Base-by-base conservation (phyloP, 1,284 basidiomycete species). In the Cryptococcus neoformans region DNA sequence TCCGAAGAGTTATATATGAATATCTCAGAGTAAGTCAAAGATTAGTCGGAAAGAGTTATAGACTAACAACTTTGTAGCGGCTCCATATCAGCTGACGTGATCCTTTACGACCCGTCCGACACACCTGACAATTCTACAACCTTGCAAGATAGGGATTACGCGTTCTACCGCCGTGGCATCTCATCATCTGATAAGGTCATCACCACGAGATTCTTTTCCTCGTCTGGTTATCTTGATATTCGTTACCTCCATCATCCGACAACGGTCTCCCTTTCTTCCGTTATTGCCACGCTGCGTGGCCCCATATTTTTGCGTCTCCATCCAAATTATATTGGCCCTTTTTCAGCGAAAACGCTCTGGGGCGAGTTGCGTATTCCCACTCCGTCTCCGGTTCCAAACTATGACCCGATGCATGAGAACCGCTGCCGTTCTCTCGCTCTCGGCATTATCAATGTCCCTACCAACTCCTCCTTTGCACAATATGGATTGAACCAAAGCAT, bases 301-400 rank as follows among this genome's bases (percentile, higher is more conserved):
- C 66, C 70, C 47, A 68, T 73, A 49, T 59, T 62, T 44, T 57
- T 76, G 6, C 47, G 63, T 1, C 57, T 77, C 54, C 66, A 74
- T 59, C 74, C 75, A 4, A 72, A 72, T 47, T 78, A 65, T 51
- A 63, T 77, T 44, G 77, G 77, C 2, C 66, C 72, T 4, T 77
- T 75, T 46, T 64, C 70, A 1, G 55, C 73, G 34, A 62, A 62
- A 45, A 70, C 68, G 45, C 41, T 63, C 14, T 75, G 72, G 72
- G 74, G 74, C 12, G 54, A 61, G 28, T 59, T 72, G 28, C 57
- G 66, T 4, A 50, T 75, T 1, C 68, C 71, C 6, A 54, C 65
- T 0, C 60, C 66, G 4, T 11, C 21, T 12, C 41, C 53, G 2
- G 40, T 56, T 17, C 12, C 40, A 2, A 28, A 48, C 12, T 45